Evolutionary conservation across 1,139 yeast species (phyloP).

Genomic region (Magnusiomyces paraingens): DNA sequence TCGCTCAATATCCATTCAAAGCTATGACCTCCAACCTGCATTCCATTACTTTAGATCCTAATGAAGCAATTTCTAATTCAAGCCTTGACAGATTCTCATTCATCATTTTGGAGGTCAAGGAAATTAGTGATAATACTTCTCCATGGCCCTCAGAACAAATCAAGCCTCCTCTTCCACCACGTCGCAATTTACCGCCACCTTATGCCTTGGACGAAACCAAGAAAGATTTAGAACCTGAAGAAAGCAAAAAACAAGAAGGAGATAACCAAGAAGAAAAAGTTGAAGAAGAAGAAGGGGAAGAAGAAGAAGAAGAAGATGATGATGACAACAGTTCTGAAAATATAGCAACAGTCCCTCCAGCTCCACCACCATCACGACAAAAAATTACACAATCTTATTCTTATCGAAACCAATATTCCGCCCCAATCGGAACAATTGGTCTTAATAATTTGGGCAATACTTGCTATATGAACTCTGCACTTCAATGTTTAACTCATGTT

Average conservation of each 20-base stretch:
- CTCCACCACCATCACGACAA: not conserved
- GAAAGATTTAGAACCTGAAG: too few relatives aligned
- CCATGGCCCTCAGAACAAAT: conserved; percentile 12
- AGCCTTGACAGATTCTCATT: conserved; percentile 3
- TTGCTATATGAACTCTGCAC: conserved; percentile 94
- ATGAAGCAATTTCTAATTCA: not conserved
- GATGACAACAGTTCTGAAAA: too few relatives aligned
- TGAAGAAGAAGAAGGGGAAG: too few relatives aligned
- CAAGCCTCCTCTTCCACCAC: conserved; percentile 3
- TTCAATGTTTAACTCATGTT: conserved; percentile 82
- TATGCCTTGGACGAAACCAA: too few relatives aligned
- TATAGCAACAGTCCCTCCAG: not conserved
- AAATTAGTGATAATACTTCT: conserved; percentile 1
- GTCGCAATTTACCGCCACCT: not conserved
- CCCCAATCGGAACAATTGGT: conserved; percentile 41
- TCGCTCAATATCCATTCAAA: conserved; percentile 3
- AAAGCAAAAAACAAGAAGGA: too few relatives aligned
- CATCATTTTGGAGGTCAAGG: conserved; percentile 9
- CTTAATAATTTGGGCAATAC: conserved; percentile 83
- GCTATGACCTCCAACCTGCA: not conserved
- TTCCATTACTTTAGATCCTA: not conserved
- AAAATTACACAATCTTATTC: not conserved
- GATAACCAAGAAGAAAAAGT: too few relatives aligned
- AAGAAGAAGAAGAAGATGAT: too few relatives aligned
- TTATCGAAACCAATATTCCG: too few relatives aligned